Base-by-base conservation (phyloP, 176 grass and related monocot species). In the Neostapfia colusana region DNA sequence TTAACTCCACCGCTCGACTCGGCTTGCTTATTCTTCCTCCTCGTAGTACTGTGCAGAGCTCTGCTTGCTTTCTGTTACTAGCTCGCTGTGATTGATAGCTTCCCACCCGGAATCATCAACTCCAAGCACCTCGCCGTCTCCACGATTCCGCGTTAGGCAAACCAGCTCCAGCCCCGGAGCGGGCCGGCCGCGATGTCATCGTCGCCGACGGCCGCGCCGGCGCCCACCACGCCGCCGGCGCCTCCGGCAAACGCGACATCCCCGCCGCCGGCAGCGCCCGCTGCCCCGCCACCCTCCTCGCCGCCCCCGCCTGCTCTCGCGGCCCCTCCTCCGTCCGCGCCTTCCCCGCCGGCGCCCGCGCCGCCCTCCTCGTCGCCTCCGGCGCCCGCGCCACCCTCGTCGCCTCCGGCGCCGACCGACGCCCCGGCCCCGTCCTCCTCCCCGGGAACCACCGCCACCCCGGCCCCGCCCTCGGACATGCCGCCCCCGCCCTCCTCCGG, bases 161-260 rank as follows among this genome's bases (percentile, higher is more conserved):
- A 25, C 50, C 36, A 12, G 20, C 18, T 10, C 48, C 83, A 42
- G 25, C 24, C 34, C 83, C 53, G 37, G 54, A 61, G 70, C 49
- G 20, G n/a, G 38, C 34, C 16, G 36, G 23, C 48, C 34, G 67
- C 61, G 50, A 84, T 88, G 86, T 88, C 86, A 63, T 84, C 86
- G 70, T 84, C 86, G 76, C 81, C 86, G 45, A 79, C 81, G 26
- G 60, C 74, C 37, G 74, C 88, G 68, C 88, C 88, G 72, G 82
- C 87, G 15, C 82, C 87, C 23, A 81, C 80, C 2, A 37, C 69
- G 64, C 76, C 63, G 4, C 17, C 82, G 0, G 24, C 83, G 0
- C 37, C 70, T 1, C 41, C 76, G n/a, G 23, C 68, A 38, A 48
- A 63, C 11, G 61, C 76, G 1, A 16, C 77, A 0, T 16, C 69